Evolutionary conservation across 257 asterid species (phyloP).

Genomic region (Solanum paucissectum): DNA sequence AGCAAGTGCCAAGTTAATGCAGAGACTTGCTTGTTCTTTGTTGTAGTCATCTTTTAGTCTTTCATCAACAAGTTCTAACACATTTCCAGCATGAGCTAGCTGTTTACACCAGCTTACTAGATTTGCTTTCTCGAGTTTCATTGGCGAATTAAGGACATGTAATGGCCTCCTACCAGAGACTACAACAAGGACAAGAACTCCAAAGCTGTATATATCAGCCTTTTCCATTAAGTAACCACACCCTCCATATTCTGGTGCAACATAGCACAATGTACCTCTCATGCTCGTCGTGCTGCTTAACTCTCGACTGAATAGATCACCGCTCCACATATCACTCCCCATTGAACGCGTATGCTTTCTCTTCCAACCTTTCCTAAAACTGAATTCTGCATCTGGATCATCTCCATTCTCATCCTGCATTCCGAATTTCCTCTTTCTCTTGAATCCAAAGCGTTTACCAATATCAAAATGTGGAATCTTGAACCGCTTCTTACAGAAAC

Average conservation of each 20-base stretch:
- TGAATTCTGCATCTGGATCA: slow-evolving; percentile 47
- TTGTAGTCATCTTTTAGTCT: slow-evolving; percentile 39
- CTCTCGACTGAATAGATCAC: slow-evolving; percentile 87
- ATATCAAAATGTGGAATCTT: slow-evolving; percentile 55
- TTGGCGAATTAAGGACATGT: slow-evolving; percentile 84
- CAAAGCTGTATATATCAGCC: slow-evolving; percentile 81
- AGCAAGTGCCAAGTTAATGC: slow-evolving; percentile 79
- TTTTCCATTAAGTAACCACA: slow-evolving; percentile 75
- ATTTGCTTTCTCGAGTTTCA: slow-evolving; percentile 86
- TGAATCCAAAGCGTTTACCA: slow-evolving; percentile 46
- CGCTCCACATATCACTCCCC: slow-evolving; percentile 72
- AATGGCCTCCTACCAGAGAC: slow-evolving; percentile 86
- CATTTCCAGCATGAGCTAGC: slow-evolving; percentile 59
- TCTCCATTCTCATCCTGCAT: slow-evolving; percentile 8
- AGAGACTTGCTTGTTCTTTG: slow-evolving; percentile 62
- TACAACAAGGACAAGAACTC: slow-evolving; percentile 74
- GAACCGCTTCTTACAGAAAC: slow-evolving; percentile 18
- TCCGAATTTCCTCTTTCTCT: slow-evolving; percentile 11
- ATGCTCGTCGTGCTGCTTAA: slow-evolving; percentile 94
- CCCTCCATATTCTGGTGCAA: slow-evolving; percentile 82
- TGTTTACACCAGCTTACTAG: slow-evolving; percentile 79
- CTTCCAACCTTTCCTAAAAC: slow-evolving; percentile 60
- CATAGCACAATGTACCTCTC: slow-evolving; percentile 92
- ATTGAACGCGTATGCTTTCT: slow-evolving; percentile 38
- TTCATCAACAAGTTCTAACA: slow-evolving; percentile 70